Base-by-base conservation (phyloP, 2,329 filamentous ascomycete genomes). In the Incumbomyces delicatus region DNA sequence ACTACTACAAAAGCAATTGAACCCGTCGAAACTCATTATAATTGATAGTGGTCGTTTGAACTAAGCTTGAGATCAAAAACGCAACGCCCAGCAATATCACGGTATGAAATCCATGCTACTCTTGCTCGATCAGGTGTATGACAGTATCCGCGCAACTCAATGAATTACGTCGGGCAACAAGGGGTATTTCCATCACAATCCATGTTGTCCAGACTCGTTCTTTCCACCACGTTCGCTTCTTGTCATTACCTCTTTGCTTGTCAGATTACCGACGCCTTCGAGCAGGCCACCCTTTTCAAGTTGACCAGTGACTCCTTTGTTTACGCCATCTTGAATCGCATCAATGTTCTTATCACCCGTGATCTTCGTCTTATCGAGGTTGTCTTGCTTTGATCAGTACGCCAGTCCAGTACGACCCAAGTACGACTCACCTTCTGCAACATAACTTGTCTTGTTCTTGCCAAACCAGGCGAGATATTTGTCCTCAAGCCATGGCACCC, bases 401-500 rank as follows among this genome's bases (percentile, higher is more conserved):
- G 8, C 4, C 22, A 27, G 8, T 27, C 8, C 22, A 4, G 4
- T 27, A 8, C 22, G 22, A 27, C 22, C 22, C 5, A 5, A 27
- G 22, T 14, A 29, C n/a, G n/a, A 14, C 36, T 30, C 6, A 85
- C 83, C 74, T 64, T 82, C 85, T 1, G 81, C 74, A 5, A 77
- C 70, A 58, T 87, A 87, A 60, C 76, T 81, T 4, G 81, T 76
- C 66, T 87, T 86, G 72, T 87, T 87, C 52, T 81, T 82, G 57
- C 81, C 84, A 64, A 86, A 86, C 72, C 77, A 86, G 44, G 73
- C 71, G 22, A 87, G 73, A 61, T 85, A 85, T 49, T 78, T 64
- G 62, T 87, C 83, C 63, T 87, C 83, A 47, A 86, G 68, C 83
- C 83, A 87, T 1, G 83, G 83, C 61, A 85, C 75, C 83, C 83